Evolutionary conservation across 2,329 filamentous ascomycete species (phyloP), one percentile per base, ranked within the genome.

Genomic region (Penicillium sp.): DNA sequence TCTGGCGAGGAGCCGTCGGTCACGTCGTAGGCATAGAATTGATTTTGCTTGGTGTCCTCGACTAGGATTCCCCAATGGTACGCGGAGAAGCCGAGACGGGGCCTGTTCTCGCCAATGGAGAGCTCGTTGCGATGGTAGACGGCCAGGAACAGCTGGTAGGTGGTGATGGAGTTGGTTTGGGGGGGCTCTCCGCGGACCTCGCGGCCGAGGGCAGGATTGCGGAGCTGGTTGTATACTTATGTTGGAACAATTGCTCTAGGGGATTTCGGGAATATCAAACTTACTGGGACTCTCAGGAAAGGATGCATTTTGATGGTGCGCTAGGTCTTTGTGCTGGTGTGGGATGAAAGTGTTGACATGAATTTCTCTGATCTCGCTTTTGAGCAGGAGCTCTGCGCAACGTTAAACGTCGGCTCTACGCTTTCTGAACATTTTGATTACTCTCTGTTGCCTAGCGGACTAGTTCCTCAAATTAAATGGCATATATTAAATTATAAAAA

Each of bases 41-140:
- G 29, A 9, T 44, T 2, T 5, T 41, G 5, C 2, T 18, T 13
- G 0, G 13, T 14, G 14, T 46, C 30, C 3, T 16, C 13, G 30
- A 55, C 18, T n/a, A 55, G 47, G 23, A 55, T 46, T 1, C 16
- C 29, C 52, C 52, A 55, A 36, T 55, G 52, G 41, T 55, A 55
- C 6, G 52, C 47, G 4, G 47, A 40, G 34, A 35, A 51, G 27
- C 47, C 52, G 5, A 55, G 52, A 13, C 47, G 47, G 2, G 11
- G n/a, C 10, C 52, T 27, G 35, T 41, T 16, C 1, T 55, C 41
- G 16, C 35, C 47, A 18, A 55, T 41, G 34, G 52, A 55, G 1
- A 51, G 23, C 18, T 51, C 52, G 29, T 35, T 30, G 10, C 52
- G 52, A 14, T 55, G 47, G 23, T 55, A 42, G n/a, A 51, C 18